Evolutionary conservation across 305 asterid genomes (phyloP).

Genomic region (Fraxinus ornus): DNA sequence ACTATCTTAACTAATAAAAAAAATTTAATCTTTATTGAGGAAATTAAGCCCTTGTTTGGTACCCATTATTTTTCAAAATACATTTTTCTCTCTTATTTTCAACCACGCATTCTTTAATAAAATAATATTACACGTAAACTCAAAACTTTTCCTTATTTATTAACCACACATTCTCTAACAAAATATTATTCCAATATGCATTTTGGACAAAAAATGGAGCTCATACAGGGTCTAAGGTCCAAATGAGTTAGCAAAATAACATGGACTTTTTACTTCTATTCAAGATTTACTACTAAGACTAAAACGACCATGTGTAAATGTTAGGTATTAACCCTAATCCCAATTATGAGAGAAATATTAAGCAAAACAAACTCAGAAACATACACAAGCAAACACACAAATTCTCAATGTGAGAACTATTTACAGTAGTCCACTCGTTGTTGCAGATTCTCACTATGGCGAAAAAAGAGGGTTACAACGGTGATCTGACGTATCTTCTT

Average conservation of each 20-base stretch:
- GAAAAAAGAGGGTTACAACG: neutral
- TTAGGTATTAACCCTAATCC: neutral
- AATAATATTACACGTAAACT: neutral
- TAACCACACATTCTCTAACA: neutral
- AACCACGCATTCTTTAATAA: neutral
- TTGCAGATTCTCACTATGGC: neutral
- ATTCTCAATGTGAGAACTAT: neutral
- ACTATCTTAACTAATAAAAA: neutral
- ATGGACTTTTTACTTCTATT: neutral
- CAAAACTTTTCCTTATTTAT: neutral
- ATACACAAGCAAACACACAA: neutral
- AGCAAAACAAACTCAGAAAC: neutral
- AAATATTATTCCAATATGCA: neutral
- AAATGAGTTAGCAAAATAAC: neutral
- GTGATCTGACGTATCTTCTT: neutral
- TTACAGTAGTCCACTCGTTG: neutral
- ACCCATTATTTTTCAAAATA: neutral
- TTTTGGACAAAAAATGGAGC: neutral
- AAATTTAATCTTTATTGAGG: neutral
- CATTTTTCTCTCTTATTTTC: neutral
- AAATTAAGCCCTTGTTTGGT: neutral
- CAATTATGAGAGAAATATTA: neutral
- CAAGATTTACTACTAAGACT: neutral
- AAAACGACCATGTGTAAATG: neutral
- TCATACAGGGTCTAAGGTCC: neutral